A percentile compares a stretch with the other conserved stretches of the same genome.
Conservation (phyloP, 371 early-diverging fungal genomes). For the Mycotypha africana region DNA sequence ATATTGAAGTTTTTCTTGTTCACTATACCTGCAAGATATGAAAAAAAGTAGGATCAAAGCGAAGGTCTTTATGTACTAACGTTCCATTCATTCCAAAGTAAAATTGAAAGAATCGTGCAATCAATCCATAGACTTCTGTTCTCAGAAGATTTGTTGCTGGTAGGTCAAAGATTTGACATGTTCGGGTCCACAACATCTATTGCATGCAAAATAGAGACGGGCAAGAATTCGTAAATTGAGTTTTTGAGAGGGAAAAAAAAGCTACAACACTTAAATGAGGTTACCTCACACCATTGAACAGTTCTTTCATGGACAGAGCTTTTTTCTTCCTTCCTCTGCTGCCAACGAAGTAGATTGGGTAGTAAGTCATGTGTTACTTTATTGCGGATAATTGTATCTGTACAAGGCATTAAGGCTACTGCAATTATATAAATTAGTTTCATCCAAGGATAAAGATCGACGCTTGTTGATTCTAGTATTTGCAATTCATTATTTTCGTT, state of each 20-base stretch:
- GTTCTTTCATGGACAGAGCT: conserved; percentile 12
- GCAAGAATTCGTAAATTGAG: no score
- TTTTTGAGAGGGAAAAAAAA: no score
- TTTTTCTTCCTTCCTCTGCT: conserved; percentile 12
- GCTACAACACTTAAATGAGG: not conserved
- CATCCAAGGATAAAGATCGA: conserved; percentile 21
- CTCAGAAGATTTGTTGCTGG: conserved; percentile 45
- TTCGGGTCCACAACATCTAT: conserved; percentile 43
- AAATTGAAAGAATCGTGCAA: conserved; percentile 39
- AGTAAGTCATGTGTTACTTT: conserved; percentile 34
- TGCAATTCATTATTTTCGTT: conserved; percentile 13
- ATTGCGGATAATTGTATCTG: conserved; percentile 24
- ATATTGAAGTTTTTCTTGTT: not conserved
- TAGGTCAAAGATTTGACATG: conserved; percentile 32
- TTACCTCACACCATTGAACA: conserved; percentile 30
- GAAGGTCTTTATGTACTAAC: conserved; percentile 22
- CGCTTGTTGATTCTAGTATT: not conserved
- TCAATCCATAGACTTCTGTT: conserved; percentile 37
- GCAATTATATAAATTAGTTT: conserved; percentile 31
- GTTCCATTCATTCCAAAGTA: conserved; percentile 27
- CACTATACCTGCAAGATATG: conserved; percentile 33
- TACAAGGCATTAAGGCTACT: conserved; percentile 39
- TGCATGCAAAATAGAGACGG: no score
- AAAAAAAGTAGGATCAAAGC: conserved; percentile 35
- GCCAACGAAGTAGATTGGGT: conserved; percentile 35